Evolutionary conservation across 169 alveolate genomes (phyloP), one percentile per base, ranked within the genome.

Genomic region (Amoebophrya sp.): DNA sequence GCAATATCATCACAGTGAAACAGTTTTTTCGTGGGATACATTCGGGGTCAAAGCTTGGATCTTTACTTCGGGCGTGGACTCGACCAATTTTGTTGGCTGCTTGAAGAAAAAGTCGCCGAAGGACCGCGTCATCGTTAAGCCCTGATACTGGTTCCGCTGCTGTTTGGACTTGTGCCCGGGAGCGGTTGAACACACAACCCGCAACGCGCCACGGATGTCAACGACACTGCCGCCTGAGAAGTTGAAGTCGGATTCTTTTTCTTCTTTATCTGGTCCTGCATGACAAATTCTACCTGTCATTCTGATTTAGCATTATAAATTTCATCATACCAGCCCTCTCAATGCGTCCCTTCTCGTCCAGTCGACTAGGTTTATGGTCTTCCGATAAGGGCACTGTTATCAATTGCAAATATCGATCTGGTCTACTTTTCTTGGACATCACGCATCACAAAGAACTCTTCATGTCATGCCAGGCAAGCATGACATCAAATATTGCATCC

Each of bases 351-450:
- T 95, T 95, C 92, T 98, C 99, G 89, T 93, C 95, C 54, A 96
- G 97, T 77, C 96, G 93, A 77, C 96, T 97, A 0, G 99, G 99
- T 77, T 98, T 98, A 95, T 98, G 99, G 93, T 98, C 99, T 40
- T 96, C 95, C 23, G 99, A 96, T n/a, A n/a, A n/a, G n/a, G n/a
- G n/a, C n/a, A n/a, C n/a, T n/a, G n/a, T n/a, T n/a, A n/a, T n/a
- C n/a, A n/a, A n/a, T n/a, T n/a, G n/a, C n/a, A n/a, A n/a, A n/a
- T n/a, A n/a, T n/a, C n/a, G n/a, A n/a, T n/a, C n/a, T n/a, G n/a
- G n/a, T n/a, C n/a, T n/a, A n/a, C n/a, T n/a, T n/a, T n/a, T n/a
- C n/a, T n/a, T n/a, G n/a, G n/a, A n/a, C n/a, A n/a, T n/a, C n/a
- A n/a, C n/a, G n/a, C n/a, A n/a, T n/a, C n/a, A n/a, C n/a, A n/a